phyloP scores from a whole-genome alignment of 2,329 filamentous ascomycete species.

The Microdochium trichocladiopsis region DNA sequence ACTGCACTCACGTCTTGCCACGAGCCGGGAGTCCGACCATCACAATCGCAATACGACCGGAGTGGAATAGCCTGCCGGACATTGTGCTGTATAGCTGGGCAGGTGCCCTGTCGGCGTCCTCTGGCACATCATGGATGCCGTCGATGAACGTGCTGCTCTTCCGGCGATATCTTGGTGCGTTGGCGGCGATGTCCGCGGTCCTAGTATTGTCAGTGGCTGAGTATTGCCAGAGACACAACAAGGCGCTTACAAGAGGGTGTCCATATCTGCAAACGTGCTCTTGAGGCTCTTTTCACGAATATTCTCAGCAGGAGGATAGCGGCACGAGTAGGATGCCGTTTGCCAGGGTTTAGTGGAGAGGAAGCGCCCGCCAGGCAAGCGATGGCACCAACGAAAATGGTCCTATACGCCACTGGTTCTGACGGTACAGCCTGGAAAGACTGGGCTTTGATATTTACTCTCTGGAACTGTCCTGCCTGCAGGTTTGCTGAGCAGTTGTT shows the following conservation, averaged over 20 bases:
- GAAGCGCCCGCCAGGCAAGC: too few species aligned
- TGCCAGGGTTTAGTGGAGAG: too few species aligned
- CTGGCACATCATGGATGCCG: conserved; percentile 88
- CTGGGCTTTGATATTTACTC: too few species aligned
- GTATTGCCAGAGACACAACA: not conserved
- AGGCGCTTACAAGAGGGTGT: conserved; percentile 52
- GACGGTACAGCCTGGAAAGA: not conserved
- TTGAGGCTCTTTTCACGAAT: not conserved
- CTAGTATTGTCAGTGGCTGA: conserved; percentile 36
- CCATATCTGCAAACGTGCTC: conserved; percentile 32
- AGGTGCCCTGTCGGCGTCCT: conserved; percentile 77
- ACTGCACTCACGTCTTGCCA: conserved; percentile 72
- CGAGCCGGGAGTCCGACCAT: conserved; percentile 92
- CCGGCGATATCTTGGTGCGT: conserved; percentile 81
- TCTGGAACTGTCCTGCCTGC: too few species aligned
- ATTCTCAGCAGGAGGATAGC: not conserved
- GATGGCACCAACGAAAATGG: too few species aligned
- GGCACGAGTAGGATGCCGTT: not conserved
- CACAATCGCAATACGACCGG: conserved; percentile 92
- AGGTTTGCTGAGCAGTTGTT: not conserved
- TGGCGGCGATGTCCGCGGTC: conserved; percentile 87
- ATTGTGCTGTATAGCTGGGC: conserved; percentile 98
- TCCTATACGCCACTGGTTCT: too few species aligned
- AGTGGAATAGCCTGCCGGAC: conserved; percentile 94
- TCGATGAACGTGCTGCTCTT: conserved; percentile 96